A percentile compares a stretch with the other conserved stretches of the same genome.
phyloP scores from a whole-genome alignment of 352 stramenopile genomes.

The Globisporangium uncinulatum region DNA sequence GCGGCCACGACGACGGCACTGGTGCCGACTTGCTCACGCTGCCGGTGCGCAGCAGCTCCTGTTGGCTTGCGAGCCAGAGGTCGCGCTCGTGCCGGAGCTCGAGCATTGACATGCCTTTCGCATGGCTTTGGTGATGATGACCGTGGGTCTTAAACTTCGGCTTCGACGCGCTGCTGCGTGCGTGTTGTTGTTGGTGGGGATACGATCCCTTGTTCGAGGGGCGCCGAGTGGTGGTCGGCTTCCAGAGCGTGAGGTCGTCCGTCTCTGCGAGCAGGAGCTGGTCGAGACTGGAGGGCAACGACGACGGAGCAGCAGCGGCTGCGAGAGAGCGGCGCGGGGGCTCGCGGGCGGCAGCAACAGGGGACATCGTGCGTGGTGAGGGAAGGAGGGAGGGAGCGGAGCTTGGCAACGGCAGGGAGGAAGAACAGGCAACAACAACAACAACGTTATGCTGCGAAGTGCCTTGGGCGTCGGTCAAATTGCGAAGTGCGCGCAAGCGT shows the following conservation, averaged over 20 bases:
- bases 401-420: no score
- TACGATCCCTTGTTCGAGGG: not conserved
- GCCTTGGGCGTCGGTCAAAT: no score
- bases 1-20: conserved; percentile 47
- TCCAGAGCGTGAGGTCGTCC: not conserved
- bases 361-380: not conserved
- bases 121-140: conserved; percentile 15
- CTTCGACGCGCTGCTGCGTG: not conserved
- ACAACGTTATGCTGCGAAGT: not conserved
- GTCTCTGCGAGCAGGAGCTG: not conserved
- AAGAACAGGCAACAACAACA: no score
- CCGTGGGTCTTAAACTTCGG: conserved; percentile 34
- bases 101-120: conserved; percentile 18
- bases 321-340: not conserved
- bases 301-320: no score
- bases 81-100: conserved; percentile 34
- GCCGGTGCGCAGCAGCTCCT: conserved; percentile 2
- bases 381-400: not conserved
- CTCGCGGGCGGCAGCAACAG: not conserved
- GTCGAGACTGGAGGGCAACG: no score
- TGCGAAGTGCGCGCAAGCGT: not conserved
- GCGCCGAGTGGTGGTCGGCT: conserved; percentile 1
- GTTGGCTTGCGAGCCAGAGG: conserved; percentile 22
- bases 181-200: no score
- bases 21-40: conserved; percentile 43